Percentiles rank a stretch among this genome's conserved stretches.
Evolutionary conservation across 1,139 yeast genomes (phyloP).

Genomic region (Blastobotrys niveus): DNA sequence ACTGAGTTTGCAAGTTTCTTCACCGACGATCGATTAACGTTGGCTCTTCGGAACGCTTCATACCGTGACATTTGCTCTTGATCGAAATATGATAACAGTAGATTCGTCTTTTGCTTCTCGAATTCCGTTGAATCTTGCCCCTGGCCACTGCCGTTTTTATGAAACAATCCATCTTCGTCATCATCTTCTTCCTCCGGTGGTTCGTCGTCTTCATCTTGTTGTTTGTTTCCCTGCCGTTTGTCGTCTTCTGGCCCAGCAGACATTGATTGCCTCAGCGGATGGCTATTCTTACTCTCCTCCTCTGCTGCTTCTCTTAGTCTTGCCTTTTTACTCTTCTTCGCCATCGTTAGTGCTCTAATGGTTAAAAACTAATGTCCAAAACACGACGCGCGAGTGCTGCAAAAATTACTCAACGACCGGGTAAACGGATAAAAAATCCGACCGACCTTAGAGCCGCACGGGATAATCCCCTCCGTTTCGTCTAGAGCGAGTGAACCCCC

Average conservation of each 20-base stretch:
- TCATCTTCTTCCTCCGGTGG: slow-evolving; percentile 43
- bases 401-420: no score
- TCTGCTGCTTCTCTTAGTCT: not conserved
- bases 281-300: no score
- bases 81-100: slow-evolving; percentile 67
- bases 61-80: slow-evolving; percentile 83
- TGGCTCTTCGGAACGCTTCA: slow-evolving; percentile 81
- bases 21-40: slow-evolving; percentile 71
- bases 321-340: no score
- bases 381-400: no score
- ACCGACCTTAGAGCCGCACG: no score
- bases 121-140: slow-evolving; percentile 19
- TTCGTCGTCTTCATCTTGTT: slow-evolving; percentile 24
- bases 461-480: no score
- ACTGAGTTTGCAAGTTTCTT: slow-evolving; percentile 76
- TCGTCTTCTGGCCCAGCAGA: no score
- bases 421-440: no score
- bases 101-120: slow-evolving; percentile 50
- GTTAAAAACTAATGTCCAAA: no score
- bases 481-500: no score
- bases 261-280: no score
- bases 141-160: not conserved
- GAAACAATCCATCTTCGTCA: slow-evolving; percentile 20
- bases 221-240: slow-evolving; percentile 1
- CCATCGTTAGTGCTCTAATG: no score